phyloP scores from a whole-genome alignment of 345 rosid species.

The Brassica cretica region DNA sequence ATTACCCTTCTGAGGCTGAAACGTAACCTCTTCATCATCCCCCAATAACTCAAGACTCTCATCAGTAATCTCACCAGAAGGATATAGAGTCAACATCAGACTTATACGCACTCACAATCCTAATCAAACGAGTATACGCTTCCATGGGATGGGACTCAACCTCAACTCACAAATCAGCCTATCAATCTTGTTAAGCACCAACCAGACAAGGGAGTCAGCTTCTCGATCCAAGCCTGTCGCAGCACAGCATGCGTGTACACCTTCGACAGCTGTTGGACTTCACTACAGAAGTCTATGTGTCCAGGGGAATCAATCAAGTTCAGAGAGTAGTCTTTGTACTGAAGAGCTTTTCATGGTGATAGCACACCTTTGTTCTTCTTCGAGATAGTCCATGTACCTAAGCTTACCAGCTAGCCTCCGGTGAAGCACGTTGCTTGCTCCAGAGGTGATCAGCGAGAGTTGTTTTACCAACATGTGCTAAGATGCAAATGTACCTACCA shows the following conservation, averaged over 20 bases:
- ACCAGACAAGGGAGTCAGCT: conserved; percentile 92
- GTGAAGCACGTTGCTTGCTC: conserved; percentile 65
- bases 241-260: conserved; percentile 91
- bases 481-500: conserved; percentile 62
- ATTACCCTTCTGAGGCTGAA: conserved; percentile 92
- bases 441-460: conserved; percentile 93
- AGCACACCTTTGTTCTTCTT: conserved; percentile 93
- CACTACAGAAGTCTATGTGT: conserved; percentile 96
- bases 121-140: conserved; percentile 69
- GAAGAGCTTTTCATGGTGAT: conserved; percentile 98
- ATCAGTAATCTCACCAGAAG: conserved; percentile 49
- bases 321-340: conserved; percentile 55
- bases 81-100: conserved; percentile 82
- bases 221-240: conserved; percentile 92
- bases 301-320: conserved; percentile 95
- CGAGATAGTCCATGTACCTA: conserved; percentile 87
- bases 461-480: conserved; percentile 96
- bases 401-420: conserved; percentile 74
- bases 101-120: conserved; percentile 82
- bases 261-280: conserved; percentile 92
- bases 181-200: conserved; percentile 92
- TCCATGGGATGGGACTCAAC: conserved; percentile 84
- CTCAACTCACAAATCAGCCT: conserved; percentile 83
- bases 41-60: conserved; percentile 70
- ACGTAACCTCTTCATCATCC: conserved; percentile 91